phyloP scores from a whole-genome alignment of 805 yeast genomes.

The Hanseniaspora taiwanica region DNA sequence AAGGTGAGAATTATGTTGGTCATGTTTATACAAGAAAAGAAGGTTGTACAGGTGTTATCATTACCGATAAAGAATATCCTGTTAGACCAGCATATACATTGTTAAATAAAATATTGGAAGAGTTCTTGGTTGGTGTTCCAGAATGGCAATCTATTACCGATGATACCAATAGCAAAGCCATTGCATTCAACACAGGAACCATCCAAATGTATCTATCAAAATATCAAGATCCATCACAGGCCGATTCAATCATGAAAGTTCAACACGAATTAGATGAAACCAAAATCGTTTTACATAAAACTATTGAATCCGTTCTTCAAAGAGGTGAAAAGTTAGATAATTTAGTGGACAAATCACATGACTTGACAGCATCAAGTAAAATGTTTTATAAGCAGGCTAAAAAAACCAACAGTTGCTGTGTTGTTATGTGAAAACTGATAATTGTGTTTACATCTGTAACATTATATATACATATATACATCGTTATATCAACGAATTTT shows the following conservation, averaged over 20 bases:
- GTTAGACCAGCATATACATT: conserved; percentile 92
- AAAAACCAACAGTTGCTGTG: conserved; percentile 84
- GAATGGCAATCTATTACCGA: conserved; percentile 50
- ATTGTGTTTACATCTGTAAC: no score
- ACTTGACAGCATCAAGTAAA: conserved; percentile 73
- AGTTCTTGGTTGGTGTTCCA: conserved; percentile 75
- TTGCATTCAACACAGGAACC: conserved; percentile 14
- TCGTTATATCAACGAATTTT: no score
- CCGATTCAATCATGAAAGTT: conserved; percentile 92
- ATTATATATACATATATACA: no score
- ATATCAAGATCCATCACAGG: conserved; percentile 95
- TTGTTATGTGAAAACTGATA: conserved; percentile 54
- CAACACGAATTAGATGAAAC: conserved; percentile 98
- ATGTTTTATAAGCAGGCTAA: conserved; percentile 97
- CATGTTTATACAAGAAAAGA: conserved; percentile 85
- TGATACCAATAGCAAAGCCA: conserved; percentile 23
- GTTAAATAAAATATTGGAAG: conserved; percentile 82
- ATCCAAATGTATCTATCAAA: conserved; percentile 52
- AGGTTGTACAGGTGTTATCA: conserved; percentile 82
- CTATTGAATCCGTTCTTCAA: conserved; percentile 85
- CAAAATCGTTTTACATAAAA: conserved; percentile 88
- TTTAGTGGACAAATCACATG: conserved; percentile 90
- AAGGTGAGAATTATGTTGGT: conserved; percentile 72
- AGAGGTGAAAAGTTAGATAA: conserved; percentile 94
- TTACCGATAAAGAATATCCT: conserved; percentile 92